These are phyloP conservation scores for Castanea sativa DNA, from an alignment of 306 rosid genomes.

Conservation along the genomic window DNA sequence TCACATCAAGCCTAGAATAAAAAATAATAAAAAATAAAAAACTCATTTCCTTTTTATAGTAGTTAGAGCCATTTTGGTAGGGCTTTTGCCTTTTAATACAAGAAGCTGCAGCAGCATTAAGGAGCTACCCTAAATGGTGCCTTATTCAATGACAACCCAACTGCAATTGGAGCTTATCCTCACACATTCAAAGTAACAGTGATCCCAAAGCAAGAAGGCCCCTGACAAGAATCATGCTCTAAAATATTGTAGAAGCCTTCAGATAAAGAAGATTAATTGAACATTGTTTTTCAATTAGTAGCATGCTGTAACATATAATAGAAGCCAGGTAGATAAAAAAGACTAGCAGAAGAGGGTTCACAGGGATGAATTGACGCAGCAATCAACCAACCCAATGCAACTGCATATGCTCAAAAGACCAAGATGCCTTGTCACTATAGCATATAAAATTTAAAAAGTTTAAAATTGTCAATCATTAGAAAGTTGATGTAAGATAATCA, in stretches of 20 bases:
- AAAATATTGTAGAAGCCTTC: neutral
- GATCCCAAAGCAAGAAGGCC: neutral
- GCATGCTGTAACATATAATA: neutral
- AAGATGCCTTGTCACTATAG: neutral
- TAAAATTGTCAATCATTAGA: neutral
- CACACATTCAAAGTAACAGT: neutral
- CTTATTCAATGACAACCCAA: neutral
- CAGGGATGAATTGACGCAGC: neutral
- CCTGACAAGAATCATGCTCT: neutral
- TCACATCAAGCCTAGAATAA: neutral
- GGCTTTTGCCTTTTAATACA: neutral
- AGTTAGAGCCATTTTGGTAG: neutral
- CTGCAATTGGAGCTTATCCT: neutral
- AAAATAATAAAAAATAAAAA: neutral
- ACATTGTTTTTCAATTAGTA: neutral
- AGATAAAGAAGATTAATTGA: neutral
- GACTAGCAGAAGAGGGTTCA: conserved; percentile 8
- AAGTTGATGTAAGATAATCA: too few species aligned
- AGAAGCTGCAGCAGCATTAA: neutral
- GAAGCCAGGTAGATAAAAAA: neutral
- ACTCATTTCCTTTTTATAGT: neutral
- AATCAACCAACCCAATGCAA: conserved; percentile 2
- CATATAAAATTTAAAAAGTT: neutral
- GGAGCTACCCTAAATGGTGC: neutral
- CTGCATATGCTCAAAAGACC: neutral